Percentiles rank a stretch among this genome's conserved stretches.
phyloP scores from a whole-genome alignment of 345 rosid genomes.

The Nasturtium officinale region DNA sequence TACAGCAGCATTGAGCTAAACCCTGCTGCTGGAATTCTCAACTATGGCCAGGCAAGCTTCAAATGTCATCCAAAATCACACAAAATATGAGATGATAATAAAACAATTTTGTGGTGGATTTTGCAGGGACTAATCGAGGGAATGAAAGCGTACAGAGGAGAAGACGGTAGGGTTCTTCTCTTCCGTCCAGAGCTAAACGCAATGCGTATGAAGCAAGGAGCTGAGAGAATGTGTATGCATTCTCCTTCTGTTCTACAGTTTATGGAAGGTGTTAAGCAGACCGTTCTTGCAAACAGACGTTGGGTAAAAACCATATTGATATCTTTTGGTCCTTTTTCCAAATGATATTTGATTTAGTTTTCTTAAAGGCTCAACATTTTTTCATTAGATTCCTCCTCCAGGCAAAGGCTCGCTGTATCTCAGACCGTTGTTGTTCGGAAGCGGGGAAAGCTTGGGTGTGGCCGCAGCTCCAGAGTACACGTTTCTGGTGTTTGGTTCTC shows the following conservation, averaged over 20 bases:
- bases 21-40: slow-evolving; percentile 83
- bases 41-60: slow-evolving; percentile 84
- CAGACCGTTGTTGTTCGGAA: slow-evolving; percentile 82
- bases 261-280: slow-evolving; percentile 69
- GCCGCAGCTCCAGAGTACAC: slow-evolving; percentile 76
- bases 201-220: slow-evolving; percentile 63
- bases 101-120: background rate
- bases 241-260: slow-evolving; percentile 76
- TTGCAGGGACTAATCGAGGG: slow-evolving; percentile 82
- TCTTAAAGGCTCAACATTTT: background rate
- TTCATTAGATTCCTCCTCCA: slow-evolving; percentile 73
- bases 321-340: slow-evolving; percentile 1
- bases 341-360: background rate
- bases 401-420: slow-evolving; percentile 81
- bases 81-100: background rate
- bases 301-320: slow-evolving; percentile 55
- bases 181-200: slow-evolving; percentile 86
- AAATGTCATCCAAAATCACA: background rate
- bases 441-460: slow-evolving; percentile 70
- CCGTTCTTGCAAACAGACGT: slow-evolving; percentile 67
- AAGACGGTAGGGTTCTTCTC: slow-evolving; percentile 63
- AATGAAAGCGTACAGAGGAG: slow-evolving; percentile 73
- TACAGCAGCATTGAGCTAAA: slow-evolving; percentile 65
- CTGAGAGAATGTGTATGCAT: slow-evolving; percentile 89
- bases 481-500: slow-evolving; percentile 71